A percentile compares a stretch with the other conserved stretches of the same genome.
These are phyloP conservation scores for Penicillium egyptiacum DNA, from an alignment of 495 filamentous ascomycete species.

Conservation along the genomic window DNA sequence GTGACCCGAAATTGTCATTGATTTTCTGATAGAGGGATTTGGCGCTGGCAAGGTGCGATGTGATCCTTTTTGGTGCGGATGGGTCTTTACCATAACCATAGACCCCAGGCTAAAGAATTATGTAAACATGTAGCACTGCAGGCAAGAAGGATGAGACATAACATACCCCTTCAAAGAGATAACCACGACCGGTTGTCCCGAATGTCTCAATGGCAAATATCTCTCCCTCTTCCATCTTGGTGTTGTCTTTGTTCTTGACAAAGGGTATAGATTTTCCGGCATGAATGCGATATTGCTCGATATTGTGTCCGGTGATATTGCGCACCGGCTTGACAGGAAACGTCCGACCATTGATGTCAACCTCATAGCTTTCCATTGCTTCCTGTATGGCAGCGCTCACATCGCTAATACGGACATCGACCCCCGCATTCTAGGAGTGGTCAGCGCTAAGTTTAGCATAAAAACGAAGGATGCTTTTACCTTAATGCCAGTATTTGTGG, in stretches of 20 bases:
- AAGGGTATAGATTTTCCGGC: slow-evolving; percentile 63
- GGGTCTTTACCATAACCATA: slow-evolving; percentile 54
- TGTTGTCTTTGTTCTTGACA: slow-evolving; percentile 56
- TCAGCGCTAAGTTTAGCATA: slow-evolving; percentile 7
- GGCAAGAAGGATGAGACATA: slow-evolving; percentile 15
- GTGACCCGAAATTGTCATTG: slow-evolving; percentile 62
- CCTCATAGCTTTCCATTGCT: slow-evolving; percentile 67
- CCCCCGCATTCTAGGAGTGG: slow-evolving; percentile 50
- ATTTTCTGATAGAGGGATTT: slow-evolving; percentile 59
- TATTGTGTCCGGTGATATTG: slow-evolving; percentile 59
- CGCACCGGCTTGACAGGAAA: slow-evolving; percentile 60
- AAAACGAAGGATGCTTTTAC: slow-evolving; percentile 23
- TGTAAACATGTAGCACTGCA: background rate
- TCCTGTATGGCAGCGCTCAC: slow-evolving; percentile 65
- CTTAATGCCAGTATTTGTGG: slow-evolving; percentile 61
- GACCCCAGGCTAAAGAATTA: slow-evolving; percentile 33
- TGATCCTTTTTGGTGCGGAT: slow-evolving; percentile 49
- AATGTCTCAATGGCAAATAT: slow-evolving; percentile 68
- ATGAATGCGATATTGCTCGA: slow-evolving; percentile 59
- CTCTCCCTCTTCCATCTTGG: slow-evolving; percentile 68
- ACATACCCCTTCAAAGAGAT: slow-evolving; percentile 44
- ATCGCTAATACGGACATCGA: slow-evolving; percentile 61
- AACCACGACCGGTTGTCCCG: slow-evolving; percentile 58
- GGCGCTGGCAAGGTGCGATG: slow-evolving; percentile 55
- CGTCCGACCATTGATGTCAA: slow-evolving; percentile 55